Evolutionary conservation across 2,329 filamentous ascomycete genomes (phyloP).

Genomic region (Parafenestella ontariensis): DNA sequence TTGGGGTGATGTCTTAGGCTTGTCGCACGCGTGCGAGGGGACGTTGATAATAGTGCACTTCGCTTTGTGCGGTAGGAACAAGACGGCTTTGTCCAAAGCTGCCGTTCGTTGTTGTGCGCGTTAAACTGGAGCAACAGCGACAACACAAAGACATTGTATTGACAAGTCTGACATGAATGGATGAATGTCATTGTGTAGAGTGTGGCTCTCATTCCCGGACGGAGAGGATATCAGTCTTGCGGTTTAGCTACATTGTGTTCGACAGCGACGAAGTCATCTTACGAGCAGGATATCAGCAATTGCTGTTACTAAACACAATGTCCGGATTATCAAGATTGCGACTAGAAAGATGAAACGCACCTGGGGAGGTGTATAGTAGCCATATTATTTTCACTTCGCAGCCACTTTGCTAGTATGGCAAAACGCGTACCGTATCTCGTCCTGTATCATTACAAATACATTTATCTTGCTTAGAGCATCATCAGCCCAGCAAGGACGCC

Average conservation of each 20-base stretch:
- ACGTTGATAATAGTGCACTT: too few relatives aligned
- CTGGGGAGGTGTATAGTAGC: background rate
- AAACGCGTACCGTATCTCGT: background rate
- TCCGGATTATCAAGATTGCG: background rate
- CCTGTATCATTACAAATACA: background rate
- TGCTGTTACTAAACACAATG: background rate
- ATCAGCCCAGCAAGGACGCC: constrained; percentile 17
- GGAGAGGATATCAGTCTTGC: too few relatives aligned
- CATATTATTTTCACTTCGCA: background rate
- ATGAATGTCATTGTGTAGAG: background rate
- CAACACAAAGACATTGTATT: background rate
- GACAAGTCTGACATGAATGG: background rate
- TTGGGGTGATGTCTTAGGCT: too few relatives aligned
- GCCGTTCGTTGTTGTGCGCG: background rate
- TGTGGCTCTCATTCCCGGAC: background rate
- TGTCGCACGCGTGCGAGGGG: too few relatives aligned
- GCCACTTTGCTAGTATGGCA: background rate
- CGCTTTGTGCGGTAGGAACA: background rate
- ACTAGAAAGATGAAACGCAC: background rate
- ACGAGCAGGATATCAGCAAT: too few relatives aligned
- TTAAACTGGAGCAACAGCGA: background rate
- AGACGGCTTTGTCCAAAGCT: background rate
- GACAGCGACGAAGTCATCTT: too few relatives aligned
- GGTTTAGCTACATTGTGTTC: too few relatives aligned
- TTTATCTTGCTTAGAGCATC: constrained; percentile 14